Evolutionary conservation across 352 stramenopile species (phyloP).

Genomic region (Pythium inflatum): DNA sequence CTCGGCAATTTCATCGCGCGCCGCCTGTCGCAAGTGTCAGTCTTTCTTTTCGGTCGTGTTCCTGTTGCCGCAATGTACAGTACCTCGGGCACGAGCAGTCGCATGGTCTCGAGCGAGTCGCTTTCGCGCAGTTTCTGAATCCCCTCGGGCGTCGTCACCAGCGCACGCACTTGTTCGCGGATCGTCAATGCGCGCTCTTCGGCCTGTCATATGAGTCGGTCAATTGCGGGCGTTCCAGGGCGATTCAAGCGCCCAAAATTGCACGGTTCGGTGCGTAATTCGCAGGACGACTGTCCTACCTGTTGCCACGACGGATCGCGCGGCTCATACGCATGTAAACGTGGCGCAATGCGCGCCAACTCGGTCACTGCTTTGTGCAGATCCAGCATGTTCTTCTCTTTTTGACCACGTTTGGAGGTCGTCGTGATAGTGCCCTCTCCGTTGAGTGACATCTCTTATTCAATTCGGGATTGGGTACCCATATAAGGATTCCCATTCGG

Average conservation of each 20-base stretch:
- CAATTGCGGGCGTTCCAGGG: slow-evolving; percentile 3
- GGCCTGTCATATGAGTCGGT: slow-evolving; percentile 40
- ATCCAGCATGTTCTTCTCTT: slow-evolving; percentile 33
- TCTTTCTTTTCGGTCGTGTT: background rate
- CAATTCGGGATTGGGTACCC: slow-evolving; percentile 7
- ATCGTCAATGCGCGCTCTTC: slow-evolving; percentile 52
- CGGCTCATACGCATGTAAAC: slow-evolving; percentile 65
- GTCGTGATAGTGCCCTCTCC: background rate
- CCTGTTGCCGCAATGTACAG: background rate
- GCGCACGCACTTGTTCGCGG: slow-evolving; percentile 53
- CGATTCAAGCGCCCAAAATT: background rate
- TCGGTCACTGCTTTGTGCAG: slow-evolving; percentile 47
- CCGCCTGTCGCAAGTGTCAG: slow-evolving; percentile 35
- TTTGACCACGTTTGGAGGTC: background rate
- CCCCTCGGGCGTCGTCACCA: slow-evolving; percentile 58
- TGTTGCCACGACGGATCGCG: slow-evolving; percentile 58
- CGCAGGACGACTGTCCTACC: slow-evolving; percentile 28
- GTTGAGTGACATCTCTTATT: slow-evolving; percentile 4
- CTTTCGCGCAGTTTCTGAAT: slow-evolving; percentile 63
- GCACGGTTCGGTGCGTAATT: background rate
- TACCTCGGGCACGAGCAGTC: slow-evolving; percentile 67
- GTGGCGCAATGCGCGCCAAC: slow-evolving; percentile 58
- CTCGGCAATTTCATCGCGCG: slow-evolving; percentile 71
- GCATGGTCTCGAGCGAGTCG: slow-evolving; percentile 59
- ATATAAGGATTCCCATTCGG: slow-evolving; percentile 13